phyloP scores from a whole-genome alignment of 2,329 filamentous ascomycete genomes.

The Lachnellula occidentalis region DNA sequence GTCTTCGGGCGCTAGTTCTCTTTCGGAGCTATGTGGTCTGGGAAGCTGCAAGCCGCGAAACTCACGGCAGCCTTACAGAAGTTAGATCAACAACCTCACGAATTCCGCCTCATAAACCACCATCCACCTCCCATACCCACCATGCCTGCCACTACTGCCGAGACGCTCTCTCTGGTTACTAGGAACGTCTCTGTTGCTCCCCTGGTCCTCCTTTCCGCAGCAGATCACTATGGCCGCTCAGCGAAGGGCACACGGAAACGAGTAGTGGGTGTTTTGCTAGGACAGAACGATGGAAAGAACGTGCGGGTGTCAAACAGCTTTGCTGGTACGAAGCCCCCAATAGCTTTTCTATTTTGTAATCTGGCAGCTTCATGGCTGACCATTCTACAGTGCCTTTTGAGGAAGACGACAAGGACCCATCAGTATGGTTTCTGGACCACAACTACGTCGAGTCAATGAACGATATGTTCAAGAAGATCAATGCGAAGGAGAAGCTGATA shows the following conservation, averaged over 20 bases:
- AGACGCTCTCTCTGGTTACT: constrained; percentile 90
- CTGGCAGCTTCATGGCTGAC: not conserved
- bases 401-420: constrained; percentile 97
- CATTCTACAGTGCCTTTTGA: constrained; percentile 80
- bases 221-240: constrained; percentile 96
- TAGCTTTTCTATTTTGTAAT: not conserved
- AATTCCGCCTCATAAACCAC: constrained; percentile 4
- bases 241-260: constrained; percentile 81
- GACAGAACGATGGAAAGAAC: constrained; percentile 93
- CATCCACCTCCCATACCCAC: constrained; percentile 30
- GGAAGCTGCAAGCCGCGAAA: constrained; percentile 19
- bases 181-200: constrained; percentile 95
- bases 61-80: constrained; percentile 15
- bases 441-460: constrained; percentile 99
- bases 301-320: constrained; percentile 99
- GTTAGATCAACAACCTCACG: constrained; percentile 13
- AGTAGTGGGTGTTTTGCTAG: constrained; percentile 89
- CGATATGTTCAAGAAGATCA: constrained; percentile 99
- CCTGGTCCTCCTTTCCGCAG: constrained; percentile 92
- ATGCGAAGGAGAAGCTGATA: constrained; percentile 96
- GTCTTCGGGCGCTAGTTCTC: constrained; percentile 7
- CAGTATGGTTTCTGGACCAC: constrained; percentile 98
- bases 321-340: constrained; percentile 60
- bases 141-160: constrained; percentile 96
- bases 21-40: constrained; percentile 10